phyloP scores from a whole-genome alignment of 768 basidiomycete genomes.

The Suillus alpinus region DNA sequence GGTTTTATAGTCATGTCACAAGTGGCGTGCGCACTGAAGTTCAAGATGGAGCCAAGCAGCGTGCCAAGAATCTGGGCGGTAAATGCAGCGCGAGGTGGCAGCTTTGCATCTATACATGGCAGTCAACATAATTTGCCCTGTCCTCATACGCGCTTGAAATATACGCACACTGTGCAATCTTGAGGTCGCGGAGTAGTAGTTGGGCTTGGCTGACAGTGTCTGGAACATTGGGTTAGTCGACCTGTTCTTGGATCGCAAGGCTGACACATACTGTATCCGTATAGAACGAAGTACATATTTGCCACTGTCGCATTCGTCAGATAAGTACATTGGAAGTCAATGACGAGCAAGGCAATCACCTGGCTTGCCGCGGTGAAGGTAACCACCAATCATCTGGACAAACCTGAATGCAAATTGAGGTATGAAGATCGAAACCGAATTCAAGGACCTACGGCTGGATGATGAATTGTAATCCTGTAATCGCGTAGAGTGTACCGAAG shows the following conservation, averaged over 20 bases:
- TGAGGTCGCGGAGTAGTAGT: slow-evolving; percentile 44
- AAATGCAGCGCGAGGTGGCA: slow-evolving; percentile 67
- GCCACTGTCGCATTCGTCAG: slow-evolving; percentile 14
- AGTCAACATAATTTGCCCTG: neutral
- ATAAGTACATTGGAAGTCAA: neutral
- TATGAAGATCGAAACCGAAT: neutral
- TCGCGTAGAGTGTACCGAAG: slow-evolving; percentile 43
- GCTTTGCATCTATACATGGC: slow-evolving; percentile 44
- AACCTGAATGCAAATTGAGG: slow-evolving; percentile 25
- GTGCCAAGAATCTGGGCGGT: slow-evolving; percentile 66
- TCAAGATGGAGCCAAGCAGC: slow-evolving; percentile 39
- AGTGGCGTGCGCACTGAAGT: slow-evolving; percentile 26
- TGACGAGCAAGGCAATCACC: neutral
- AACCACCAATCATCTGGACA: slow-evolving; percentile 44
- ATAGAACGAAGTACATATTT: slow-evolving; percentile 41
- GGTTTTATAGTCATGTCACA: slow-evolving; percentile 7
- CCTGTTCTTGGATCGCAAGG: neutral
- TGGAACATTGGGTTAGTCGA: slow-evolving; percentile 9
- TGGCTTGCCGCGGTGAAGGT: slow-evolving; percentile 30
- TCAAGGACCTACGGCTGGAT: slow-evolving; percentile 33
- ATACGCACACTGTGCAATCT: slow-evolving; percentile 40
- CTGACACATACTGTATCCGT: slow-evolving; percentile 37
- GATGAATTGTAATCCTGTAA: slow-evolving; percentile 44
- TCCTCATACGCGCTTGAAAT: neutral
- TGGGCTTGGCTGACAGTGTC: slow-evolving; percentile 46